Evolutionary conservation across 2,329 filamentous ascomycete species (phyloP).

Genomic region (Erysiphe neolycopersici): DNA sequence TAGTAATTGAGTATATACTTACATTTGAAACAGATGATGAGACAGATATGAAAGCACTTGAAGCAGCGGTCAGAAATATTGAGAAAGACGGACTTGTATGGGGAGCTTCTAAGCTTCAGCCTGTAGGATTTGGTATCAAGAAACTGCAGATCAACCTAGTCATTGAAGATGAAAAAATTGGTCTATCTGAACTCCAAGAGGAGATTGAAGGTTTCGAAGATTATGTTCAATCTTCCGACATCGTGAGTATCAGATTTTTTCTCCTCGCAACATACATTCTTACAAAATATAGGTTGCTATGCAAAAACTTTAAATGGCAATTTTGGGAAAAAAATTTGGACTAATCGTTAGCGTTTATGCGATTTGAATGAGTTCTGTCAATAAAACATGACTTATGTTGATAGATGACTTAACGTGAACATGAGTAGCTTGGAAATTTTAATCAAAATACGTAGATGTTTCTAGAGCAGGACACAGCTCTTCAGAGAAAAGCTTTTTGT

Average conservation of each 20-base stretch:
- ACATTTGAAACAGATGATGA: slow-evolving; percentile 42
- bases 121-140: slow-evolving; percentile 93
- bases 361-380: too few species aligned
- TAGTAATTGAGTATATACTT: slow-evolving; percentile 2
- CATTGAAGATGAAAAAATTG: slow-evolving; percentile 91
- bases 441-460: too few species aligned
- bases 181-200: slow-evolving; percentile 62
- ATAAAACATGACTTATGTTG: too few species aligned
- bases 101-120: slow-evolving; percentile 71
- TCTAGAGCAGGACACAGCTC: too few species aligned
- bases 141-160: slow-evolving; percentile 98
- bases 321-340: not conserved
- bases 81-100: slow-evolving; percentile 87
- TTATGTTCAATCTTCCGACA: slow-evolving; percentile 80
- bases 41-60: slow-evolving; percentile 68
- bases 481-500: too few species aligned
- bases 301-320: slow-evolving; percentile 59
- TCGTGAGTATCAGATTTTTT: slow-evolving; percentile 23
- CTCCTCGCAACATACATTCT: slow-evolving; percentile 2
- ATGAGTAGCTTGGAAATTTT: too few species aligned
- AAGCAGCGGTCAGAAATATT: slow-evolving; percentile 55
- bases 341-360: too few species aligned
- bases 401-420: too few species aligned
- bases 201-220: slow-evolving; percentile 73
- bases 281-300: slow-evolving; percentile 31